Base-by-base conservation (phyloP, 257 asterid genomes). In the Anisodus acutangulus region DNA sequence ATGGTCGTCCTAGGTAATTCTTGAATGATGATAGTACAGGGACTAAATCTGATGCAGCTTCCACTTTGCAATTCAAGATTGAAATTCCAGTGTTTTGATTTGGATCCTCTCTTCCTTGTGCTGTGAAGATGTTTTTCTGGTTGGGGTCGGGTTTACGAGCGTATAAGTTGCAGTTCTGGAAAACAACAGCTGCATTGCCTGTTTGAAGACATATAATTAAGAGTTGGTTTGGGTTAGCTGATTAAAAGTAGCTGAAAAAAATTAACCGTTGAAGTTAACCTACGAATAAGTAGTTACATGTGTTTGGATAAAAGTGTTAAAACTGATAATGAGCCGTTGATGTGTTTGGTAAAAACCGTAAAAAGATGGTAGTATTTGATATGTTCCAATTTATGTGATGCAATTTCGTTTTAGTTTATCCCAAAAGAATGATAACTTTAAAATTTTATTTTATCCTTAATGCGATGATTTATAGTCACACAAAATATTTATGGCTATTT, bases 21-120 rank as follows among this genome's bases (percentile, higher is more conserved):
- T 70, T 39, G 84, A 94, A 94, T 0, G 91, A 88, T 9, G 96
- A 84, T 9, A 89, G 76, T 0, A 95, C 98, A 0, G 98, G 98
- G 51, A 95, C 79, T 22, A 94, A 80, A 68, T 95, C 99, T 4
- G 98, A 88, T 5, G 94, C 98, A 11, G 98, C 98, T 3, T 94
- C 97, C 4, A 94, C 86, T 63, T 95, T 95, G 84, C 95, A 86
- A 84, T 89, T 87, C 70, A 93, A 80, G 86, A 94, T 91, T 8
- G 99, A 95, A 64, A 95, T 95, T 1, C 99, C 99, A 4, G 99
- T 93, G 90, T 93, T 94, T 89, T 95, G 98, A 11, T 95, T 95
- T 3, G 99, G 99, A 68, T 94, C 99, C 3, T 93, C 98, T 41
- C 99, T 81, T 31, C 97, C 99, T 51, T 95, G 98, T 54, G 99